Evolutionary conservation across 257 asterid species (phyloP).

Genomic region (Hygrophila difformis): DNA sequence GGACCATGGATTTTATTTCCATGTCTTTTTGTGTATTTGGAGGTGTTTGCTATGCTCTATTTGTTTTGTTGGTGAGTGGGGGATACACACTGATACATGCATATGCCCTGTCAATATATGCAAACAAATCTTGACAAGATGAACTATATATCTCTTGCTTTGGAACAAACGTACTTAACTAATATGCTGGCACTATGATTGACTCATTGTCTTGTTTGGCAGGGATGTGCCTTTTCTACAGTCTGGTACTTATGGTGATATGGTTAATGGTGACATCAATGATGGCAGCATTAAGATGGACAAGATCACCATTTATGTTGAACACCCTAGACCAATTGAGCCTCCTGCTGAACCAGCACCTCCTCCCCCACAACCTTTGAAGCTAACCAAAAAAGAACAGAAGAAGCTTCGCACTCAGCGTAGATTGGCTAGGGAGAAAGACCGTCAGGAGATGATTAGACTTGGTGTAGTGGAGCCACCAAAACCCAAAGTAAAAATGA

Average conservation of each 20-base stretch:
- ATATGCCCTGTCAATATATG: not conserved
- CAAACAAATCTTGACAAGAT: not conserved
- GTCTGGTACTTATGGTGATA: conserved; percentile 50
- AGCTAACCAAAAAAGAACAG: conserved; percentile 88
- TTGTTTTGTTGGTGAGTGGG: too few species aligned
- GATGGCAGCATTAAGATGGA: conserved; percentile 57
- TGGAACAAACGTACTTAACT: not conserved
- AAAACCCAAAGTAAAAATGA: conserved; percentile 86
- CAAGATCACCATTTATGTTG: conserved; percentile 64
- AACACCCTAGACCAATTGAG: conserved; percentile 89
- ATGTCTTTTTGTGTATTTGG: too few species aligned
- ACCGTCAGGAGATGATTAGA: conserved; percentile 90
- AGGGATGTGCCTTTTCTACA: conserved; percentile 77
- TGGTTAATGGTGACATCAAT: conserved; percentile 27
- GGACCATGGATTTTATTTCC: too few species aligned
- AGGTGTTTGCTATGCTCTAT: too few species aligned
- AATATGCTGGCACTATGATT: not conserved
- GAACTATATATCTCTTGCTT: not conserved
- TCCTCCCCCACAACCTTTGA: conserved; percentile 95
- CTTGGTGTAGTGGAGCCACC: conserved; percentile 87
- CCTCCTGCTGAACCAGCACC: conserved; percentile 88
- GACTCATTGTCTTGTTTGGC: conserved; percentile 7
- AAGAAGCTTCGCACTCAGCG: conserved; percentile 92
- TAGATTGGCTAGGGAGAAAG: conserved; percentile 75
- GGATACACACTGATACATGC: too few species aligned